These are phyloP conservation scores for Hexamita inflata DNA, from an alignment of 208 protist genomes.

Conservation along the genomic window DNA sequence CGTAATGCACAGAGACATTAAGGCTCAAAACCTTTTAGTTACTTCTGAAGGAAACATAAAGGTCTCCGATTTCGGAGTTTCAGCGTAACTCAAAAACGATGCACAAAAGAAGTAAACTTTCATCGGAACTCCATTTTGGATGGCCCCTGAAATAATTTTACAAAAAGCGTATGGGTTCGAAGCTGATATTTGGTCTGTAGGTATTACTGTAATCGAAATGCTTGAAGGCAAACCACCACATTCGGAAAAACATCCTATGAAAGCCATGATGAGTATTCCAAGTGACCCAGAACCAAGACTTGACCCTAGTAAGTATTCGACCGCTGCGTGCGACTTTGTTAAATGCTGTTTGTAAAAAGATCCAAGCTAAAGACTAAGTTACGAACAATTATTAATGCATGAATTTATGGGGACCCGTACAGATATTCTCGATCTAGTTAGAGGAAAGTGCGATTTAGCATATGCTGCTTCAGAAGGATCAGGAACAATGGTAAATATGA, in stretches of 20 bases:
- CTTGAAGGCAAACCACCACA: slow-evolving; percentile 56
- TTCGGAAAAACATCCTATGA: slow-evolving; percentile 60
- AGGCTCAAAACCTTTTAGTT: slow-evolving; percentile 54
- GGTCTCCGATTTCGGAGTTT: slow-evolving; percentile 72
- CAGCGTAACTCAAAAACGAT: slow-evolving; percentile 49
- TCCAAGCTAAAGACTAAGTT: too few species aligned
- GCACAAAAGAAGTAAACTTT: slow-evolving; percentile 62
- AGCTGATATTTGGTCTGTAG: slow-evolving; percentile 55
- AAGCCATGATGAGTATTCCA: slow-evolving; percentile 55
- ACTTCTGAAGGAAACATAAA: slow-evolving; percentile 53
- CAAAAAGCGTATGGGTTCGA: neutral
- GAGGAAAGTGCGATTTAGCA: too few species aligned
- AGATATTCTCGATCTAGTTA: too few species aligned
- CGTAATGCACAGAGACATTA: slow-evolving; percentile 75
- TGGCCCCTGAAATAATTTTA: slow-evolving; percentile 47
- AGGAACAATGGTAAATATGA: too few species aligned
- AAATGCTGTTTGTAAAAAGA: too few species aligned
- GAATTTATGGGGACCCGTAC: too few species aligned
- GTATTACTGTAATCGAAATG: slow-evolving; percentile 67
- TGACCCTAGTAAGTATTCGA: too few species aligned
- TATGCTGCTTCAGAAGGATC: too few species aligned
- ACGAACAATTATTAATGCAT: too few species aligned
- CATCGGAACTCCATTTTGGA: slow-evolving; percentile 68
- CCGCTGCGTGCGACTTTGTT: too few species aligned
- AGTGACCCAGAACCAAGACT: too few species aligned